These are phyloP conservation scores for Pseudognaphalium luteoalbum DNA, from an alignment of 129 eudicot genomes.

Conservation along the genomic window DNA sequence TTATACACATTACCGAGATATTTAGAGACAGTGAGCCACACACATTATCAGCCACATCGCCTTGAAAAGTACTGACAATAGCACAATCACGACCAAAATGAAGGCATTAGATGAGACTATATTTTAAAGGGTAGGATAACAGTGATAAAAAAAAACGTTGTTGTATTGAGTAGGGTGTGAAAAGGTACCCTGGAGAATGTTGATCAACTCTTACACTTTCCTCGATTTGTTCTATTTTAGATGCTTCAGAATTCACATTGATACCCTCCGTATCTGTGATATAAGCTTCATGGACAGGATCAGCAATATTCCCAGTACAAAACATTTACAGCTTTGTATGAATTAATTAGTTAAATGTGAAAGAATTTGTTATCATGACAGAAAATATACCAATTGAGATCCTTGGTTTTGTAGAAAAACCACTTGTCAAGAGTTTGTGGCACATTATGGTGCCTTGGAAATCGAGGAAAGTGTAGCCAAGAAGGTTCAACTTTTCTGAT, in stretches of 20 bases:
- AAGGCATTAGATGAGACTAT: neutral
- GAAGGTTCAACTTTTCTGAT: constrained; percentile 50
- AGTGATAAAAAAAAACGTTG: neutral
- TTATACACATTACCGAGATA: neutral
- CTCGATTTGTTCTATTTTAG: neutral
- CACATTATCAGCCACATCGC: neutral
- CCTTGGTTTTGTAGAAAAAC: neutral
- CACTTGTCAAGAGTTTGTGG: constrained; percentile 49
- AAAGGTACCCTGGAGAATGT: neutral
- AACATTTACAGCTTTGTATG: neutral
- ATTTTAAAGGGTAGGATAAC: neutral
- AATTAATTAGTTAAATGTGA: neutral
- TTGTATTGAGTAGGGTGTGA: neutral
- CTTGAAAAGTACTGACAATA: neutral
- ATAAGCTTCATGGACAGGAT: neutral
- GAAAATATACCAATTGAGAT: neutral
- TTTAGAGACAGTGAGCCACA: neutral
- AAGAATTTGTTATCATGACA: neutral
- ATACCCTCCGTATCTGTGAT: neutral
- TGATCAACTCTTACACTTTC: neutral
- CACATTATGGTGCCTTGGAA: constrained; percentile 74
- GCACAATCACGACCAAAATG: neutral
- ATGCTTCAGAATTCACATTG: neutral
- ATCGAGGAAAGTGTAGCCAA: constrained; percentile 57
- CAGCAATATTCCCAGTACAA: neutral